phyloP scores from a whole-genome alignment of 805 yeast species.

The Hanseniaspora opuntiae region DNA sequence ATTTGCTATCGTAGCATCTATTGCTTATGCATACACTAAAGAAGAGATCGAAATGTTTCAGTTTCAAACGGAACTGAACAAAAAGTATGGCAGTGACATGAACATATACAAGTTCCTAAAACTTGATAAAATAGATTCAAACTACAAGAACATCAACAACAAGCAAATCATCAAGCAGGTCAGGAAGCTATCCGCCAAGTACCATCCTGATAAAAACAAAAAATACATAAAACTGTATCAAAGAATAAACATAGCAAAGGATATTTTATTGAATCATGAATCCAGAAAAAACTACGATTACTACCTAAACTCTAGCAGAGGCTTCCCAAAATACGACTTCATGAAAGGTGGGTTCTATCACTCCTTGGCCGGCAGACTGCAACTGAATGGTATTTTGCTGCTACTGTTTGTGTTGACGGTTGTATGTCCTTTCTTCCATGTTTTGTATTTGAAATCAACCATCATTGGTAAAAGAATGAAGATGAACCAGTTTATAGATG shows the following conservation, averaged over 20 bases:
- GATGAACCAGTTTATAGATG: conserved; percentile 37
- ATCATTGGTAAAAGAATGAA: conserved; percentile 45
- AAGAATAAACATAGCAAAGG: conserved; percentile 60
- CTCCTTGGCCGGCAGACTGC: conserved; percentile 41
- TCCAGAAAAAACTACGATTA: conserved; percentile 68
- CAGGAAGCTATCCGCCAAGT: conserved; percentile 51
- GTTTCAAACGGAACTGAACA: conserved; percentile 47
- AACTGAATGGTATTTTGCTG: conserved; percentile 24
- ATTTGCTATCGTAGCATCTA: not conserved
- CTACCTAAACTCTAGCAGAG: conserved; percentile 53
- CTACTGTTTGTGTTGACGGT: conserved; percentile 39
- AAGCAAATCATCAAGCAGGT: conserved; percentile 53
- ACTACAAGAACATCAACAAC: conserved; percentile 27
- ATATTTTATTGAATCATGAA: conserved; percentile 50
- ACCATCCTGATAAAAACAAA: conserved; percentile 75
- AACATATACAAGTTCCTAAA: conserved; percentile 60
- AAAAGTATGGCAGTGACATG: conserved; percentile 47
- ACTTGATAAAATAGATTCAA: conserved; percentile 24
- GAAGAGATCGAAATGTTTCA: conserved; percentile 73
- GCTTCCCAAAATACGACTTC: conserved; percentile 68
- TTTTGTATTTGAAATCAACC: conserved; percentile 38
- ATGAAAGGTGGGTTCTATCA: conserved; percentile 45
- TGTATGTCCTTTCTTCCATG: conserved; percentile 46
- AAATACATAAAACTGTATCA: conserved; percentile 46
- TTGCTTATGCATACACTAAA: conserved; percentile 34